Conservation (phyloP, 202 grass and related monocot genomes). For the Panicum hallii region DNA sequence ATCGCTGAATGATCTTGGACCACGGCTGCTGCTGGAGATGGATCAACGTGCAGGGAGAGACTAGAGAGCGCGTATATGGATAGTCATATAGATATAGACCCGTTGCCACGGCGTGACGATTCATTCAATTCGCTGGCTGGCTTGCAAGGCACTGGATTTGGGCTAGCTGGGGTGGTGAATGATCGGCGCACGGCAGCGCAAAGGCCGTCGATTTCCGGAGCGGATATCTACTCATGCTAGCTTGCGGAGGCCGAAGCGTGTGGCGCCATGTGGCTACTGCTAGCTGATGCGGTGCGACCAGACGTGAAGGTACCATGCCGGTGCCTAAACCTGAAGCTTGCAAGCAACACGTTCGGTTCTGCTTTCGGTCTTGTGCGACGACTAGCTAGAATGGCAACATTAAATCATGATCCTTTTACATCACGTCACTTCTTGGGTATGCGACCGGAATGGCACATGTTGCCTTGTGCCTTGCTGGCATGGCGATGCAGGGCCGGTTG, state of each 20-base stretch:
- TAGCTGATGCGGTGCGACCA: neutral
- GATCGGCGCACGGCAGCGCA: conserved; percentile 12
- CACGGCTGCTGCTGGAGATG: neutral
- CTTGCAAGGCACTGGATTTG: conserved; percentile 11
- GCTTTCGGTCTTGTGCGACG: no score
- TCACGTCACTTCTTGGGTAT: no score
- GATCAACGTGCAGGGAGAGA: neutral
- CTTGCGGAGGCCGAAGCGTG: neutral
- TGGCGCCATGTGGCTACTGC: neutral
- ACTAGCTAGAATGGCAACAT: no score
- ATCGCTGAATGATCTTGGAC: neutral
- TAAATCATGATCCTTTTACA: no score
- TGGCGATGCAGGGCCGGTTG: no score
- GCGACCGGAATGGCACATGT: no score
- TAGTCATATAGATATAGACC: no score
- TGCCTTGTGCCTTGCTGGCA: no score
- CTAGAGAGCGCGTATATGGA: no score
- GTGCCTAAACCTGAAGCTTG: no score
- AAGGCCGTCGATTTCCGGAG: neutral
- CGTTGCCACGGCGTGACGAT: neutral
- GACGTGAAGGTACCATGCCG: neutral
- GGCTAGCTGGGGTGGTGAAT: neutral
- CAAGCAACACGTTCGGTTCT: no score
- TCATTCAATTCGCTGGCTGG: neutral
- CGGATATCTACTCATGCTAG: neutral